These are phyloP conservation scores for Coemansia javaensis DNA, from an alignment of 192 early-diverging fungal species.

Conservation along the genomic window DNA sequence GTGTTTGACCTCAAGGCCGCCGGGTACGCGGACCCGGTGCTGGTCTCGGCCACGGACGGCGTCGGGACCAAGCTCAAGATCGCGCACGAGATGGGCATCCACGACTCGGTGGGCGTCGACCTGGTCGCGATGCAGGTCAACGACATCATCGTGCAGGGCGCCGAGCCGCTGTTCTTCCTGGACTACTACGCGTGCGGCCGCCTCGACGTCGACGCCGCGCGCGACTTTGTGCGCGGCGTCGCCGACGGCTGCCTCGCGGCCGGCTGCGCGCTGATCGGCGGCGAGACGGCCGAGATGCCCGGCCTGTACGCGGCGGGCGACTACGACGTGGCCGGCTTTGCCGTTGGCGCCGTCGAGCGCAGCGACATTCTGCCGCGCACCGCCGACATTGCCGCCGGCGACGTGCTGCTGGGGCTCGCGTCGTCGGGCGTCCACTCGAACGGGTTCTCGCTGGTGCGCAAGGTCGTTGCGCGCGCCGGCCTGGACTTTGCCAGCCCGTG, in stretches of 20 bases:
- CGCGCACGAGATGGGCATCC: constrained; percentile 77
- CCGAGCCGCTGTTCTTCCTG: constrained; percentile 97
- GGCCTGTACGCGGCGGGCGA: constrained; percentile 84
- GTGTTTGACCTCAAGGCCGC: constrained; percentile 93
- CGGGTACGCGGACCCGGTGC: constrained; percentile 87
- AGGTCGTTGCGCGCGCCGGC: constrained; percentile 72
- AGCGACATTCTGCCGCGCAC: constrained; percentile 79
- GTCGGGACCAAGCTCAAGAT: constrained; percentile 99
- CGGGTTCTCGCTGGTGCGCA: constrained; percentile 97
- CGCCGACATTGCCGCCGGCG: constrained; percentile 68
- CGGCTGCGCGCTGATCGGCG: constrained; percentile 93
- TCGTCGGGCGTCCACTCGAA: constrained; percentile 99
- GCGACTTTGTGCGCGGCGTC: constrained; percentile 88
- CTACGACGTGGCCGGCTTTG: constrained; percentile 95
- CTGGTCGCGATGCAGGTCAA: constrained; percentile 99
- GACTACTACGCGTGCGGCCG: constrained; percentile 97
- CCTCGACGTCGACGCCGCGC: constrained; percentile 86
- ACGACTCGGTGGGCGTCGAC: constrained; percentile 95
- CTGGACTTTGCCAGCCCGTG: constrained; percentile 72
- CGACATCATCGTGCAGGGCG: constrained; percentile 97
- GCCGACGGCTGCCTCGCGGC: constrained; percentile 87
- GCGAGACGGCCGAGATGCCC: constrained; percentile 99
- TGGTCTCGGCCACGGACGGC: constrained; percentile 98
- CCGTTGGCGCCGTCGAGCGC: constrained; percentile 94
- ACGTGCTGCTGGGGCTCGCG: constrained; percentile 83